Evolutionary conservation across 306 rosid species (phyloP), one percentile per base, ranked within the genome.

Genomic region (Castanospermum australe): DNA sequence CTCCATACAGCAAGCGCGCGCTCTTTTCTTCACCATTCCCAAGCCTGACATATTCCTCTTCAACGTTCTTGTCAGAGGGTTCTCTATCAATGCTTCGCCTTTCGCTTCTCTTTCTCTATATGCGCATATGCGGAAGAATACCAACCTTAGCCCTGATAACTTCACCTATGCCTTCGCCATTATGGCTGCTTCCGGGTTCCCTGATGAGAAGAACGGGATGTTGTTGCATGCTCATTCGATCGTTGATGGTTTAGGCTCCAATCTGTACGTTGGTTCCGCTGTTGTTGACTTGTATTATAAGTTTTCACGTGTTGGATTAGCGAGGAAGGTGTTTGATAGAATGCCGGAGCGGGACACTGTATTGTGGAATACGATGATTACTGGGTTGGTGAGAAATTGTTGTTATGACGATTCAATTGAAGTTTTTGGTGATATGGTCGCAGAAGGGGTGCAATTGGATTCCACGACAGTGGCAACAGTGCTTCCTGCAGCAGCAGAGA

Each of bases 281-380:
- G 70, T 83, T 24, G 97, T 93, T 10, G 98, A 86, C 51, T 33
- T 95, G 8, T 90, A 90, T 75, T 88, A 73, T 4, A 93, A 89
- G 78, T 88, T 87, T 85, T 87, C 83, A 0, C 83, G 84, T 14
- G 88, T 89, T 35, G 92, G 68, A 50, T 28, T 67, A 2, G 98
- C 97, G n/a, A 81, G 84, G 81, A 93, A 88, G 83, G 91, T 95
- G 90, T 95, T 95, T 65, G 98, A 91, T 80, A 86, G 65, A 84
- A 82, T 91, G 90, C 84, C 82, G 0, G 92, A 81, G 6, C 81
- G 80, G 56, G 99, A 95, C 7, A 91, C 87, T 24, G 92, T 93
- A 73, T 57, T 89, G 80, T 93, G 94, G 96, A 95, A 95, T 79
- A 86, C 97, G 0, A 73, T 95, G 97, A 85, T 95, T 44, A 87